These are phyloP conservation scores for Cyanidioschyzon merolae DNA, from an alignment of 23 red algal genomes.

Conservation along the genomic window DNA sequence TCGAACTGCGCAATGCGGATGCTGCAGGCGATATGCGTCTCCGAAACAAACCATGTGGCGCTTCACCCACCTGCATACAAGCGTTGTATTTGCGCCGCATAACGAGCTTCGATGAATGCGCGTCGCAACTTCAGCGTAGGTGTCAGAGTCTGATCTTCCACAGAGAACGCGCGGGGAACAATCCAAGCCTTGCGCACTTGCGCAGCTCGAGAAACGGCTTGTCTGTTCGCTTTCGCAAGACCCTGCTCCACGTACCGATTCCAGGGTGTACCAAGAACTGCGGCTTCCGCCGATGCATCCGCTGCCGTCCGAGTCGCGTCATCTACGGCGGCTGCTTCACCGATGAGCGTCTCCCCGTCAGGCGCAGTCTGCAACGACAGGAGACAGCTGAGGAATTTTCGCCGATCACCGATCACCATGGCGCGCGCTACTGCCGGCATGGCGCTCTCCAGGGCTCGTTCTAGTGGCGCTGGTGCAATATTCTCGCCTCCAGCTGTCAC, in stretches of 20 bases:
- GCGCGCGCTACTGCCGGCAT: conserved; percentile 50
- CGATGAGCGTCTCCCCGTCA: conserved; percentile 46
- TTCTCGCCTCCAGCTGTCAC: conserved; percentile 85
- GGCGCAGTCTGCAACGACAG: conserved; percentile 43
- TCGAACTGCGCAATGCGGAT: no score
- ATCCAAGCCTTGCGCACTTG: conserved; percentile 44
- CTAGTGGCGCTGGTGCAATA: conserved; percentile 59
- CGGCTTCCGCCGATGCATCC: conserved; percentile 24
- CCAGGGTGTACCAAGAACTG: conserved; percentile 25
- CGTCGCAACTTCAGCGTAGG: conserved; percentile 79
- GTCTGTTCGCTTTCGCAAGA: conserved; percentile 35
- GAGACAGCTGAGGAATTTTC: conserved; percentile 62
- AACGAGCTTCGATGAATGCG: neutral
- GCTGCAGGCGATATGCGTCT: neutral
- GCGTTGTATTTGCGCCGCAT: neutral
- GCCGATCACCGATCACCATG: conserved; percentile 62
- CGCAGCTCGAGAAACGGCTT: conserved; percentile 43
- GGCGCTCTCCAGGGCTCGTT: conserved; percentile 31
- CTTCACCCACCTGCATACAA: neutral
- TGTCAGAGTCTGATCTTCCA: conserved; percentile 69
- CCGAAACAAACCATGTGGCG: neutral
- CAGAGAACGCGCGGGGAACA: conserved; percentile 41
- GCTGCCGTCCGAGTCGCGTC: conserved; percentile 25
- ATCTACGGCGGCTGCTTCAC: conserved; percentile 32
- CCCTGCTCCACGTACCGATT: conserved; percentile 37